These are phyloP conservation scores for Myochromella boudieri DNA, from an alignment of 768 basidiomycete species.

Conservation along the genomic window DNA sequence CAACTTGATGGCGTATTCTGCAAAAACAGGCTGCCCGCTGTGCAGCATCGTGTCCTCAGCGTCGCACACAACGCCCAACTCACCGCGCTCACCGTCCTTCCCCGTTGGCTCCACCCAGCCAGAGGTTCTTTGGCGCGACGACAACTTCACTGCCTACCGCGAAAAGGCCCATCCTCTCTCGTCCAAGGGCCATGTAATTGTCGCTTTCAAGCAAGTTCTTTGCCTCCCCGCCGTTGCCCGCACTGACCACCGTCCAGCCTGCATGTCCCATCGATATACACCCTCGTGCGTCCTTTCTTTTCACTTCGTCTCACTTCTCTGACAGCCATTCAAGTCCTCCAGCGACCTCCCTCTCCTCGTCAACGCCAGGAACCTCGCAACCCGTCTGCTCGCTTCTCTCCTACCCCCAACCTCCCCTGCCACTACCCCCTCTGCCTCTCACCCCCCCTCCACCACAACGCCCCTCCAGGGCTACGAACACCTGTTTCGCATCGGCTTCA, in stretches of 20 bases:
- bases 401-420: conserved; percentile 30
- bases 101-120: conserved; percentile 47
- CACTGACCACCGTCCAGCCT: conserved; percentile 41
- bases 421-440: conserved; percentile 33
- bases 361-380: conserved; percentile 57
- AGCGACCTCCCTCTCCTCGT: conserved; percentile 74
- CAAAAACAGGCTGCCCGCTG: conserved; percentile 73
- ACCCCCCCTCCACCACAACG: conserved; percentile 26
- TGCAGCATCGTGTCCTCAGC: conserved; percentile 70
- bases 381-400: conserved; percentile 51
- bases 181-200: conserved; percentile 68
- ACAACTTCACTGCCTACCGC: conserved; percentile 73
- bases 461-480: conserved; percentile 31
- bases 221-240: neutral
- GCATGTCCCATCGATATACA: conserved; percentile 78
- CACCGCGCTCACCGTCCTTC: conserved; percentile 46
- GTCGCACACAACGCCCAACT: conserved; percentile 39
- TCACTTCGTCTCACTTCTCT: conserved; percentile 8
- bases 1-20: conserved; percentile 50
- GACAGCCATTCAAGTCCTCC: conserved; percentile 50
- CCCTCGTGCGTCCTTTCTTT: conserved; percentile 47
- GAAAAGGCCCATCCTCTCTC: conserved; percentile 72
- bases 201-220: conserved; percentile 70
- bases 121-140: conserved; percentile 73
- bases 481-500: conserved; percentile 69